Conservation (phyloP, 768 basidiomycete species). For the Pisolithus sp. region DNA sequence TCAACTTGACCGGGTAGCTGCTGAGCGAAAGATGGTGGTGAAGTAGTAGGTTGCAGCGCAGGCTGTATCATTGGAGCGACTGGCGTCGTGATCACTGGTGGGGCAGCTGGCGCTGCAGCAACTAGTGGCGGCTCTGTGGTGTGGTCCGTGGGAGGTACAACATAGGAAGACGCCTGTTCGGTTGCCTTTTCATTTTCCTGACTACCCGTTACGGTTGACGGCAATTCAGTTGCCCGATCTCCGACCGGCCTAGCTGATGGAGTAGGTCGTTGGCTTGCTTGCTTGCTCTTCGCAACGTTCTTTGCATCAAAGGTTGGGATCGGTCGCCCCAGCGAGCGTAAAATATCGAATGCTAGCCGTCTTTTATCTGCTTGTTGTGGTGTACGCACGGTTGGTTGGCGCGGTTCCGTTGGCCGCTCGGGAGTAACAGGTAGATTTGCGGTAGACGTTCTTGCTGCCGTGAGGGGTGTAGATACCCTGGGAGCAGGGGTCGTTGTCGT, state of each 20-base stretch:
- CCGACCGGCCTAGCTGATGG: too few relatives aligned
- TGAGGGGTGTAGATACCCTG: neutral
- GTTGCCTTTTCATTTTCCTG: conserved; percentile 1
- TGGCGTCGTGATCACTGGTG: too few relatives aligned
- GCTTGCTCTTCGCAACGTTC: conserved; percentile 1
- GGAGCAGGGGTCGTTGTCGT: neutral
- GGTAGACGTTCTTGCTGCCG: neutral
- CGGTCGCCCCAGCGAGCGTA: conserved; percentile 42
- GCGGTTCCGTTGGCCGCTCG: neutral
- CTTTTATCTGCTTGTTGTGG: conserved; percentile 42
- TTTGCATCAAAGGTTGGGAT: neutral
- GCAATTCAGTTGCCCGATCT: too few relatives aligned
- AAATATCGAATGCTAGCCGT: conserved; percentile 49
- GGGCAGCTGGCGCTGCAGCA: too few relatives aligned
- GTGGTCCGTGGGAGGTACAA: neutral
- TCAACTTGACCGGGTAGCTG: neutral
- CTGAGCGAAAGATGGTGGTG: neutral
- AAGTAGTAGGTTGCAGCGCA: neutral
- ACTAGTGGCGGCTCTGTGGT: neutral
- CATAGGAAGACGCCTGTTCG: neutral
- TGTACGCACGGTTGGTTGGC: conserved; percentile 11
- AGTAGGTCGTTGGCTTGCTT: neutral
- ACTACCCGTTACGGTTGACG: neutral
- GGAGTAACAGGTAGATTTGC: conserved; percentile 7
- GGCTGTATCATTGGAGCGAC: neutral